phyloP scores from a whole-genome alignment of 2,329 filamentous ascomycete genomes.

The Alternaria panax region DNA sequence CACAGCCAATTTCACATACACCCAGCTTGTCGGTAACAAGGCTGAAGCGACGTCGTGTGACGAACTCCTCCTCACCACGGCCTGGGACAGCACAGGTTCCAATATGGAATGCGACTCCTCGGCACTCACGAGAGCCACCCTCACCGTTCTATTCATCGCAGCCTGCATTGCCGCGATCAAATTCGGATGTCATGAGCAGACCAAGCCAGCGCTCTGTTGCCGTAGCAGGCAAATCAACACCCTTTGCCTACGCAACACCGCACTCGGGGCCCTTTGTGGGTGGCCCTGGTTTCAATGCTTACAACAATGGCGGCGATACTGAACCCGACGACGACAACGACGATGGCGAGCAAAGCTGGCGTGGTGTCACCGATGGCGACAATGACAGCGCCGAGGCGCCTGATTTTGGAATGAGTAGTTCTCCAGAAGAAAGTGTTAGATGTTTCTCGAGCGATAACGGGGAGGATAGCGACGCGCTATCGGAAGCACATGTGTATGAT shows the following conservation, averaged over 20 bases:
- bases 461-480: conserved; percentile 23
- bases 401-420: background rate
- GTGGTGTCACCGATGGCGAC: conserved; percentile 36
- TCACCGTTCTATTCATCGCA: conserved; percentile 52
- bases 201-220: conserved; percentile 50
- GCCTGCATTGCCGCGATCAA: conserved; percentile 36
- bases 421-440: background rate
- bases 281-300: conserved; percentile 32
- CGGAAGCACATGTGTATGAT: conserved; percentile 2
- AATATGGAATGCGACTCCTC: conserved; percentile 50
- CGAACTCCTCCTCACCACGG: conserved; percentile 37
- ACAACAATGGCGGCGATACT: conserved; percentile 42
- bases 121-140: conserved; percentile 54
- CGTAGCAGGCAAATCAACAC: conserved; percentile 56
- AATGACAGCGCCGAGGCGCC: background rate
- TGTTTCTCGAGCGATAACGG: conserved; percentile 42
- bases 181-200: conserved; percentile 51
- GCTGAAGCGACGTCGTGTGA: conserved; percentile 58
- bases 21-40: conserved; percentile 42
- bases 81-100: conserved; percentile 35
- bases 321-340: conserved; percentile 46
- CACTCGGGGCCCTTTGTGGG: conserved; percentile 61
- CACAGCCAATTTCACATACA: conserved; percentile 44
- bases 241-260: conserved; percentile 77
- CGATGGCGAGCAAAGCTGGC: conserved; percentile 42